These are phyloP conservation scores for Tulasnella sp. DNA, from an alignment of 768 basidiomycete species.

Conservation along the genomic window DNA sequence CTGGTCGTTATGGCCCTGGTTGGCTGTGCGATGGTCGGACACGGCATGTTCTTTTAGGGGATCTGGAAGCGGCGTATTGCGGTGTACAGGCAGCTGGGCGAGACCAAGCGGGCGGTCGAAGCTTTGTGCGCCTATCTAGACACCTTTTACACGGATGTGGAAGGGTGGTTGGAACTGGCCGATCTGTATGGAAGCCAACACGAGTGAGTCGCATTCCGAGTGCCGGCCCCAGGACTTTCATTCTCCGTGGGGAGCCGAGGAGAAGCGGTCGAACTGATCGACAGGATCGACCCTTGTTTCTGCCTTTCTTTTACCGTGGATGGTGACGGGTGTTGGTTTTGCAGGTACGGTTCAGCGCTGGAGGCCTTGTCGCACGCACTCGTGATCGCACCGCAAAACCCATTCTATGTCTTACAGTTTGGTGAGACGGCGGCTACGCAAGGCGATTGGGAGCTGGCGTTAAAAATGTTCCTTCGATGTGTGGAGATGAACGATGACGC, in stretches of 20 bases:
- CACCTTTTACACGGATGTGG: slow-evolving; percentile 76
- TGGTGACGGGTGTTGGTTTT: neutral
- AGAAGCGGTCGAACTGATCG: neutral
- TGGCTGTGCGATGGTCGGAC: too few relatives aligned
- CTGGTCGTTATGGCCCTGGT: too few relatives aligned
- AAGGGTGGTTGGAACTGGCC: slow-evolving; percentile 79
- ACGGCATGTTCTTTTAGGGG: slow-evolving; percentile 32
- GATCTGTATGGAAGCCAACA: slow-evolving; percentile 64
- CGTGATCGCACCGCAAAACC: slow-evolving; percentile 73
- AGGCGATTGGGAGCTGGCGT: slow-evolving; percentile 52
- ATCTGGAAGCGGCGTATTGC: slow-evolving; percentile 75
- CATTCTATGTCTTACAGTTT: slow-evolving; percentile 68
- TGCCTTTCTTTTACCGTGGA: neutral
- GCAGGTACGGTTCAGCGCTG: slow-evolving; percentile 58
- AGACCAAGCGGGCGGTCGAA: slow-evolving; percentile 51
- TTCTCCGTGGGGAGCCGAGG: neutral
- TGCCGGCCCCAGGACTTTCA: too few relatives aligned
- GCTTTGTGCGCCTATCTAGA: slow-evolving; percentile 66
- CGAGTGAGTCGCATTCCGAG: slow-evolving; percentile 54
- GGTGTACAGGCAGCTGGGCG: slow-evolving; percentile 49
- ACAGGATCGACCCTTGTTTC: neutral
- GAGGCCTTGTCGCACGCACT: slow-evolving; percentile 72
- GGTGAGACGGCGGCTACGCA: slow-evolving; percentile 82
- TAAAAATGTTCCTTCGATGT: slow-evolving; percentile 66
- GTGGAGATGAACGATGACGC: slow-evolving; percentile 60